Evolutionary conservation across 208 protist genomes (phyloP), one percentile per base, ranked within the genome.

Genomic region (Acanthamoeba sp.): DNA sequence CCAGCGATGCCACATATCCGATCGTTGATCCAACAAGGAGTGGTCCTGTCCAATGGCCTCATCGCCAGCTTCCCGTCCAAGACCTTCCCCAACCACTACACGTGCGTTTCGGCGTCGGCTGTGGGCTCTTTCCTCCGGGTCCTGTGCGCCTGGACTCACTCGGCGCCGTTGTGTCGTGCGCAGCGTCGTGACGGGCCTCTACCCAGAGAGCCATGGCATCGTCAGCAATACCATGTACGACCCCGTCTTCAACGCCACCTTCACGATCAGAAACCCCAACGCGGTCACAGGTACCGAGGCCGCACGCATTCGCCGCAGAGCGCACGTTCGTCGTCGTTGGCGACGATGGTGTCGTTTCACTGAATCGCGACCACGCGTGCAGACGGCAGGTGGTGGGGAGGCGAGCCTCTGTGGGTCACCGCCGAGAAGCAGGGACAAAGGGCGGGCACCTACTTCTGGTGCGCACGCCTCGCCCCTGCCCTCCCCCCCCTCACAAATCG

Each of bases 11-110:
- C 64, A 4, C 45, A 91, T 40, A 76, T 91, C 34, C 85, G 64
- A 36, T 24, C 45, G 10, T 71, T 48, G 64, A 71, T 91, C 32
- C 6, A 42, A 32, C 9, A 93, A n/a, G 90, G 90, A 7, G 69
- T 76, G n/a, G 40, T 84, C 4, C 42, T 71, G 7, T 38, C 84
- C 9, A 71, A 91, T 55, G 69, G 69, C 16, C 90, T 93, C 71
- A 93, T 93, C 27, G 9, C 71, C 4, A 42, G 64, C 66, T 93
- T 93, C 66, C 69, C 71, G 0, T 84, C 90, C n/a, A 93, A 93
- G 45, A 93, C 90, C 18, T 93, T 93, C n/a, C 90, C 90, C 24
- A 93, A 93, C 36, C 90, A 93, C 45, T 93, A 93, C 90, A 93
- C 64, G 84, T 91, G 42, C 27, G 32, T 50, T 82, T 48, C 27